Evolutionary conservation across 2,329 filamentous ascomycete genomes (phyloP), one percentile per base, ranked within the genome.

Genomic region (Exophiala sp.): DNA sequence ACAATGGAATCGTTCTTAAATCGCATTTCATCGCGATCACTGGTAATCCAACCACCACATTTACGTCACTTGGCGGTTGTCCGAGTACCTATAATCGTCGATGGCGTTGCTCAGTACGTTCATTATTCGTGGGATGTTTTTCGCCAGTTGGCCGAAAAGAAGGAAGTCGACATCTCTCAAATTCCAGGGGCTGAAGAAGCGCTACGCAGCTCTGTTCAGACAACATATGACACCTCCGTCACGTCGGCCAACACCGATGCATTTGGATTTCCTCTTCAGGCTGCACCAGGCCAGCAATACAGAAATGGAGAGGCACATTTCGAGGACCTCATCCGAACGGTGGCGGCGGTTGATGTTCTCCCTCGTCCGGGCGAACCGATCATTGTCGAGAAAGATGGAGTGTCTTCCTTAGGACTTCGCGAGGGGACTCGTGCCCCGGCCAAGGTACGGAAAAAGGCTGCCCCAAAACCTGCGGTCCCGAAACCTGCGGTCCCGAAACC

Each of bases 51-150:
- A 57, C 79, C 80, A 19, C 64, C 67, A 2, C 73, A 80, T 61
- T 67, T 82, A 18, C 73, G 75, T 14, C 78, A 81, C 59, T 64
- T 81, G 13, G 71, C 75, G 9, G 67, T 83, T 23, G 70, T 82
- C 27, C 68, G 78, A 53, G 78, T 81, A 47, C 75, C 72, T 4
- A 67, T 70, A 2, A 68, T 76, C 11, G 68, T 68, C 11, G 66
- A 69, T 10, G 75, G 74, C 14, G 63, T 67, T 23, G 66, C 70
- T 10, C 73, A 76, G 52, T 82, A 78, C 62, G 62, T 77, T 7
- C 79, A 81, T 55, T 78, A 78, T 44, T 75, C 77, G 0, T 68
- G 71, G 34, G 63, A 61, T 1, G 74, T 77, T 46, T 82, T 80
- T 46, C 64, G 73, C 14, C 70, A 73, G 49, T 70, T 77, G 8